A percentile compares a stretch with the other conserved stretches of the same genome.
These are phyloP conservation scores for Cicer pinnatifidum DNA, from an alignment of 306 rosid species.

Conservation along the genomic window DNA sequence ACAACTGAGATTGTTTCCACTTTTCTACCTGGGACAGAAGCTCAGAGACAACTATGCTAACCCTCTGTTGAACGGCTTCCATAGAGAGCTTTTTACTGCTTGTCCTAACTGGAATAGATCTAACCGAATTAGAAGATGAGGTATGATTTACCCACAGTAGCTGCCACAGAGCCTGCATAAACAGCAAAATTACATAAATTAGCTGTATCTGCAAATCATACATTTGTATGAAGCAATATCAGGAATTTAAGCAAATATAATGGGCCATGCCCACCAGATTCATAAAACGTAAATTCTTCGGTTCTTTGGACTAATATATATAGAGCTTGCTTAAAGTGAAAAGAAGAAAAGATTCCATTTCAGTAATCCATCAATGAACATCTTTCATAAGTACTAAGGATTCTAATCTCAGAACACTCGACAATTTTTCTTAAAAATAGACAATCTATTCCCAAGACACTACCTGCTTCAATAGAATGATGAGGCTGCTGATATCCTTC, in stretches of 20 bases:
- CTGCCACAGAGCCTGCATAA: conserved; percentile 95
- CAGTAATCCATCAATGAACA: conserved; percentile 19
- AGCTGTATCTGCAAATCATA: conserved; percentile 24
- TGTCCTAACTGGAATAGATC: conserved; percentile 48
- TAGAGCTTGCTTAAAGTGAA: conserved; percentile 24
- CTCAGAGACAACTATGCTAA: conserved; percentile 81
- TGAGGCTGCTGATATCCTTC: conserved; percentile 81
- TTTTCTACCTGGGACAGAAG: conserved; percentile 89
- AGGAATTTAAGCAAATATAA: conserved; percentile 26
- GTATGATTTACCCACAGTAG: conserved; percentile 86
- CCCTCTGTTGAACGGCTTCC: conserved; percentile 84
- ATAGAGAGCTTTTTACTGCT: conserved; percentile 64
- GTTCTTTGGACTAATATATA: conserved; percentile 7
- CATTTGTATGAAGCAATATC: conserved; percentile 11
- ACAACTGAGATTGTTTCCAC: conserved; percentile 46
- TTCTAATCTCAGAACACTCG: conserved; percentile 38
- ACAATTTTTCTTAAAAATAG: conserved; percentile 31
- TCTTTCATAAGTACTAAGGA: conserved; percentile 13
- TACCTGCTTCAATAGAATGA: conserved; percentile 92
- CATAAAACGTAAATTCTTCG: conserved; percentile 23
- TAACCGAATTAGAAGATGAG: conserved; percentile 56
- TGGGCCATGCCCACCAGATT: not conserved
- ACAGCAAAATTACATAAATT: conserved; percentile 33
- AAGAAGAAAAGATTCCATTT: conserved; percentile 27
- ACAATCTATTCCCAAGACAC: conserved; percentile 39